phyloP scores from a whole-genome alignment of 495 filamentous ascomycete genomes.

The Platismatia glauca region DNA sequence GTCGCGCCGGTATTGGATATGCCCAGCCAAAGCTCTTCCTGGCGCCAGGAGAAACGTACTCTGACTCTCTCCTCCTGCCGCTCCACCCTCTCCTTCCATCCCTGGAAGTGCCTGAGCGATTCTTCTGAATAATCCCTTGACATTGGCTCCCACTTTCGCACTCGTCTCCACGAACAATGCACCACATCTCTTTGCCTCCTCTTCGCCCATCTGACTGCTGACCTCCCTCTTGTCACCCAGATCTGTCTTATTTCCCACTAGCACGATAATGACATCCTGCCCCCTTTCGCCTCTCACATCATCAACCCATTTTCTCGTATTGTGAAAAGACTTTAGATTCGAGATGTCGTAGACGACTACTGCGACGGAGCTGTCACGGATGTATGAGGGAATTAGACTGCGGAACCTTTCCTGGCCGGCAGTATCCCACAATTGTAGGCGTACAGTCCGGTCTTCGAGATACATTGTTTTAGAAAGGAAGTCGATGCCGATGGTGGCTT shows the following conservation, averaged over 20 bases:
- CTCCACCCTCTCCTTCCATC: conserved; percentile 81
- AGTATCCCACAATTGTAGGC: conserved; percentile 96
- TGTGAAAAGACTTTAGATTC: conserved; percentile 92
- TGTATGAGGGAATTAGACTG: conserved; percentile 94
- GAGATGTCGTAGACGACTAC: conserved; percentile 99
- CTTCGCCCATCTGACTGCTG: conserved; percentile 82
- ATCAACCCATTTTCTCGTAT: conserved; percentile 98
- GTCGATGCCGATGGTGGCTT: conserved; percentile 98
- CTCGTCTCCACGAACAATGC: conserved; percentile 98
- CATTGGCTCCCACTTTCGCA: conserved; percentile 95
- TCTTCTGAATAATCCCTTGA: conserved; percentile 90
- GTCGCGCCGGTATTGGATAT: background rate
- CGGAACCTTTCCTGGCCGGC: conserved; percentile 96
- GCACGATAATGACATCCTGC: conserved; percentile 95
- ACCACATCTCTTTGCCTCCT: conserved; percentile 95
- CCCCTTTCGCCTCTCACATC: conserved; percentile 94
- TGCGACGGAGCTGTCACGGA: conserved; percentile 91
- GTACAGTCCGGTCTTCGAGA: conserved; percentile 94
- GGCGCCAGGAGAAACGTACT: conserved; percentile 35
- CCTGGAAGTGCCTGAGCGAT: conserved; percentile 96
- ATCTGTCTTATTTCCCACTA: conserved; percentile 99
- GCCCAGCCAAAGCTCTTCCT: background rate
- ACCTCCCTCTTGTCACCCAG: conserved; percentile 95
- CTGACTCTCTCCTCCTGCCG: conserved; percentile 48
- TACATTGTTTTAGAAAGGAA: conserved; percentile 99